phyloP scores from a whole-genome alignment of 1,139 yeast species.

The Hemisphaericaspora subhashii region DNA sequence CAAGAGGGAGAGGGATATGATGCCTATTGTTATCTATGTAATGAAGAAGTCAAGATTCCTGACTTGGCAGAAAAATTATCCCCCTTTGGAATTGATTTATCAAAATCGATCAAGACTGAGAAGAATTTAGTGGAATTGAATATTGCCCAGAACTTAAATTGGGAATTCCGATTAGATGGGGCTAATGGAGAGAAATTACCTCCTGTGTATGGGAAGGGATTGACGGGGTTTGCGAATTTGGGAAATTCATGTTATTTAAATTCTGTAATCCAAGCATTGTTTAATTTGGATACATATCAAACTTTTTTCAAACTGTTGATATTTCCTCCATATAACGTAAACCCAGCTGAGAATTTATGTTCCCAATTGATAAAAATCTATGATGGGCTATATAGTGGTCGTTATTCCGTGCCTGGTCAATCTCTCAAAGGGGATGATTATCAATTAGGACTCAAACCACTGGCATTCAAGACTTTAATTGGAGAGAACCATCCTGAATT shows the following conservation, averaged over 20 bases:
- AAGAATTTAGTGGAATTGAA: conserved; percentile 85
- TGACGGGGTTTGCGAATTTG: conserved; percentile 81
- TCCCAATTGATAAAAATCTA: conserved; percentile 77
- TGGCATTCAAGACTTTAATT: conserved; percentile 69
- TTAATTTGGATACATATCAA: conserved; percentile 38
- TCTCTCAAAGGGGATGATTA: conserved; percentile 50
- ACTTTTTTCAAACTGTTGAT: conserved; percentile 29
- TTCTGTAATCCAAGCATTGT: conserved; percentile 73
- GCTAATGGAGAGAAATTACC: conserved; percentile 64
- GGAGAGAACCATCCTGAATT: conserved; percentile 84
- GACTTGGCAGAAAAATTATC: conserved; percentile 48
- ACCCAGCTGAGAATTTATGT: conserved; percentile 64
- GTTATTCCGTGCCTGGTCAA: conserved; percentile 62
- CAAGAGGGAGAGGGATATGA: conserved; percentile 61
- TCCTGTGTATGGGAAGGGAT: conserved; percentile 66
- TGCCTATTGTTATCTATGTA: conserved; percentile 83
- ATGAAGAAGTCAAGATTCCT: conserved; percentile 85
- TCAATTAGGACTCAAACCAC: conserved; percentile 77
- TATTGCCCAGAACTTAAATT: conserved; percentile 85
- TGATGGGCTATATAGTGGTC: conserved; percentile 76
- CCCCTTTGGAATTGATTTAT: conserved; percentile 70
- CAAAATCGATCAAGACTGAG: conserved; percentile 63
- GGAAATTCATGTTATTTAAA: conserved; percentile 94
- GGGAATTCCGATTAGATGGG: conserved; percentile 86
- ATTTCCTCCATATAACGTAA: conserved; percentile 32